Percentiles rank a stretch among this genome's conserved stretches.
These are phyloP conservation scores for Colletotrichum incanum DNA, from an alignment of 2,329 filamentous ascomycete genomes.

Conservation along the genomic window DNA sequence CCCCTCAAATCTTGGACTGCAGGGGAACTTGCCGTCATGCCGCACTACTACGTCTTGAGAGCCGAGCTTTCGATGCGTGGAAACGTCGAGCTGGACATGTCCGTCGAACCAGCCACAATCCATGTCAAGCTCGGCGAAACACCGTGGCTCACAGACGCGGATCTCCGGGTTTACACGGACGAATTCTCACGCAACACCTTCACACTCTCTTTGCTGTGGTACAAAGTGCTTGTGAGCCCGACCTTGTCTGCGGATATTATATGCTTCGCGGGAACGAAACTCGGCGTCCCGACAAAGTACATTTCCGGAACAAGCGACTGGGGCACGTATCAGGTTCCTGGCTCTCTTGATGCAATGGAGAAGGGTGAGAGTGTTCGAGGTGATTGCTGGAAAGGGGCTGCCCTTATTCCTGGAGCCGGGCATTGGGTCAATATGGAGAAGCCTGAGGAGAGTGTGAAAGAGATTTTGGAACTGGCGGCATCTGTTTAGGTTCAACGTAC, in stretches of 20 bases:
- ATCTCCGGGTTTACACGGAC: constrained; percentile 71
- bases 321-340: constrained; percentile 79
- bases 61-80: constrained; percentile 71
- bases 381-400: constrained; percentile 67
- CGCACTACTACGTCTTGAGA: constrained; percentile 79
- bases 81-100: constrained; percentile 62
- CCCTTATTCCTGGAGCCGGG: constrained; percentile 72
- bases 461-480: constrained; percentile 13
- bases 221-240: constrained; percentile 70
- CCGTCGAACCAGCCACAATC: background rate
- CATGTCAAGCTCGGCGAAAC: background rate
- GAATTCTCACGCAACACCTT: constrained; percentile 77
- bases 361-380: constrained; percentile 56
- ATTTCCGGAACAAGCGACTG: constrained; percentile 76
- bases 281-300: constrained; percentile 74
- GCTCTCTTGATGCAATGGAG: constrained; percentile 65
- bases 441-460: constrained; percentile 55
- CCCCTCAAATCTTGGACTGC: constrained; percentile 71
- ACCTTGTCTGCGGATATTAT: constrained; percentile 66
- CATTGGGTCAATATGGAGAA: constrained; percentile 82
- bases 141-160: constrained; percentile 71
- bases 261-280: constrained; percentile 72
- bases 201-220: constrained; percentile 78
- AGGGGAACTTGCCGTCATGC: constrained; percentile 71
- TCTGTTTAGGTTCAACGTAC: background rate